phyloP scores from a whole-genome alignment of 2,329 filamentous ascomycete species.

The Aspergillus sp. region DNA sequence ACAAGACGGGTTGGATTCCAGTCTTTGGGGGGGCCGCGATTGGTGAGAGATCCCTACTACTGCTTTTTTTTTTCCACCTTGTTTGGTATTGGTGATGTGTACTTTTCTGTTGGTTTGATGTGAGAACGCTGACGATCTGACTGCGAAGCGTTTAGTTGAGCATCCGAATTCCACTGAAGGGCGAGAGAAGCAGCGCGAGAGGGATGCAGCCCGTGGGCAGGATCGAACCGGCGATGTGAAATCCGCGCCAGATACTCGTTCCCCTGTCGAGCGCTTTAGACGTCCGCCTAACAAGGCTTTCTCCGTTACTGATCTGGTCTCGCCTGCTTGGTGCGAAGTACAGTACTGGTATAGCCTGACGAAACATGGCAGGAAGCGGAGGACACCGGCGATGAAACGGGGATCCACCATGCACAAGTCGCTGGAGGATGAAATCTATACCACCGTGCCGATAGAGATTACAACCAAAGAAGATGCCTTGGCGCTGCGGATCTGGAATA shows the following conservation, averaged over 20 bases:
- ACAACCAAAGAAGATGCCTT: slow-evolving; percentile 79
- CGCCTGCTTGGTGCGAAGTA: slow-evolving; percentile 93
- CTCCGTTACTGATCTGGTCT: slow-evolving; percentile 84
- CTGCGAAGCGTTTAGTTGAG: slow-evolving; percentile 66
- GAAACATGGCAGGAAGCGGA: slow-evolving; percentile 73
- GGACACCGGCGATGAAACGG: slow-evolving; percentile 80
- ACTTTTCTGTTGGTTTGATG: neutral
- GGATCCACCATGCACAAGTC: slow-evolving; percentile 79
- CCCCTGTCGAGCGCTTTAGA: slow-evolving; percentile 79
- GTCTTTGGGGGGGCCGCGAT: slow-evolving; percentile 30
- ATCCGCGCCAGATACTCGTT: slow-evolving; percentile 49
- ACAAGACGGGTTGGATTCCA: slow-evolving; percentile 33
- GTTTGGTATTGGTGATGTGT: slow-evolving; percentile 29
- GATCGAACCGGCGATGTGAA: slow-evolving; percentile 31
- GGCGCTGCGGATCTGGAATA: slow-evolving; percentile 85
- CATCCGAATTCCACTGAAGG: slow-evolving; percentile 44
- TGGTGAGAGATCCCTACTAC: slow-evolving; percentile 46
- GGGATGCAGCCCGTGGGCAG: slow-evolving; percentile 31
- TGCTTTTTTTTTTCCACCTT: slow-evolving; percentile 47
- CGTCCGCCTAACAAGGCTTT: slow-evolving; percentile 76
- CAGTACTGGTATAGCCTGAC: slow-evolving; percentile 90
- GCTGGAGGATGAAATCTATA: slow-evolving; percentile 85
- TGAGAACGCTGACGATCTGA: slow-evolving; percentile 61
- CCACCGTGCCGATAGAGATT: slow-evolving; percentile 72
- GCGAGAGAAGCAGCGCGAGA: slow-evolving; percentile 37